phyloP scores from a whole-genome alignment of 2,329 filamentous ascomycete species.

The Xylariaceae sp. region DNA sequence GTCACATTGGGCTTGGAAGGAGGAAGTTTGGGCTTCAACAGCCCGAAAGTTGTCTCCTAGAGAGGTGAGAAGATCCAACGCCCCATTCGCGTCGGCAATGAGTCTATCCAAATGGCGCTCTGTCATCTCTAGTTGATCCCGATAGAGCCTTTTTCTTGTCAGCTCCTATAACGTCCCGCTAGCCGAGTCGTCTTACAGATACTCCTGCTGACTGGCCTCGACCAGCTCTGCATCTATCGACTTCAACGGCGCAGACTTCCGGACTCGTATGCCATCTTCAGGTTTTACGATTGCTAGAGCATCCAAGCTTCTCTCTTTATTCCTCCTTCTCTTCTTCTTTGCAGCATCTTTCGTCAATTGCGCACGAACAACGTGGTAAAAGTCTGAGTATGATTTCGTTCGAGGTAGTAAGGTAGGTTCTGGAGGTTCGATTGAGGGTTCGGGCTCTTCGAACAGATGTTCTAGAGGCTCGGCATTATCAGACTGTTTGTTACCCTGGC shows the following conservation, averaged over 20 bases:
- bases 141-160: constrained; percentile 66
- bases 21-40: constrained; percentile 89
- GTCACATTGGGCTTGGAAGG: constrained; percentile 91
- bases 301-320: constrained; percentile 54
- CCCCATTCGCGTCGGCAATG: constrained; percentile 75
- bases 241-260: constrained; percentile 48
- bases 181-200: constrained; percentile 64
- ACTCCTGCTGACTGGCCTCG: constrained; percentile 83
- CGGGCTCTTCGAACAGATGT: constrained; percentile 63
- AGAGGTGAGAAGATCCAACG: constrained; percentile 75
- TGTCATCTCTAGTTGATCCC: constrained; percentile 80
- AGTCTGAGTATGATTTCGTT: constrained; percentile 79
- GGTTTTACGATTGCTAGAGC: constrained; percentile 52
- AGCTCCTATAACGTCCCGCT: constrained; percentile 30
- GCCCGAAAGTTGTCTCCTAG: constrained; percentile 85
- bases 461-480: constrained; percentile 62
- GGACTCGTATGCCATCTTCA: constrained; percentile 30
- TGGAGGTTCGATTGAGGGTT: constrained; percentile 64
- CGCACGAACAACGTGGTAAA: constrained; percentile 67
- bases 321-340: constrained; percentile 50
- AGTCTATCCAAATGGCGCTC: constrained; percentile 82
- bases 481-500: constrained; percentile 59
- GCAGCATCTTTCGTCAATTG: constrained; percentile 60
- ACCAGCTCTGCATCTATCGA: constrained; percentile 73
- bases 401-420: constrained; percentile 68